Evolutionary conservation across 345 rosid species (phyloP).

Genomic region (Populus alba): DNA sequence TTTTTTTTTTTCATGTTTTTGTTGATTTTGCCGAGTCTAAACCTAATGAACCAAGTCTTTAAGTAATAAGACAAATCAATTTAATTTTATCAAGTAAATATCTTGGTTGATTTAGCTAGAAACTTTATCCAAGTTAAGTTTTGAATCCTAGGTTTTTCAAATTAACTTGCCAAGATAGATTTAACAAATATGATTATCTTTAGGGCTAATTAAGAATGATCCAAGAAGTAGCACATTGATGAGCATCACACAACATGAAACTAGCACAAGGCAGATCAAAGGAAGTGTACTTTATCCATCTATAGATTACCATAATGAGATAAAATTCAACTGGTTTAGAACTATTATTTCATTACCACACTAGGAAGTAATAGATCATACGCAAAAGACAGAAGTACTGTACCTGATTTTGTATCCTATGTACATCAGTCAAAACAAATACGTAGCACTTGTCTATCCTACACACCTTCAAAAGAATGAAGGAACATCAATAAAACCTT

Average conservation of each 20-base stretch:
- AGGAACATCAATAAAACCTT: background rate
- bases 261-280: background rate
- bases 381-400: background rate
- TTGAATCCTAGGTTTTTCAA: too few relatives aligned
- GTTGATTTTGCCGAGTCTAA: too few relatives aligned
- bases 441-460: slow-evolving; percentile 7
- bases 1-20: too few relatives aligned
- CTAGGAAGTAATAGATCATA: background rate
- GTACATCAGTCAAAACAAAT: slow-evolving; percentile 10
- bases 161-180: too few relatives aligned
- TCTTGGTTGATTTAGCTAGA: too few relatives aligned
- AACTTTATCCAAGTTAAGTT: too few relatives aligned
- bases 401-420: background rate
- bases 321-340: background rate
- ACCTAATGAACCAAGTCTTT: too few relatives aligned
- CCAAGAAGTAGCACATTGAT: background rate
- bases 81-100: too few relatives aligned
- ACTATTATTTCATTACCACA: background rate
- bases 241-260: background rate
- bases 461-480: slow-evolving; percentile 25
- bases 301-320: background rate
- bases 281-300: background rate
- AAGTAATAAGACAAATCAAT: too few relatives aligned
- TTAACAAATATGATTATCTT: background rate
- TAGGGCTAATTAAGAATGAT: background rate